A percentile compares a stretch with the other conserved stretches of the same genome.
phyloP scores from a whole-genome alignment of 73 alveolate genomes.

The Breviolum minutum region DNA sequence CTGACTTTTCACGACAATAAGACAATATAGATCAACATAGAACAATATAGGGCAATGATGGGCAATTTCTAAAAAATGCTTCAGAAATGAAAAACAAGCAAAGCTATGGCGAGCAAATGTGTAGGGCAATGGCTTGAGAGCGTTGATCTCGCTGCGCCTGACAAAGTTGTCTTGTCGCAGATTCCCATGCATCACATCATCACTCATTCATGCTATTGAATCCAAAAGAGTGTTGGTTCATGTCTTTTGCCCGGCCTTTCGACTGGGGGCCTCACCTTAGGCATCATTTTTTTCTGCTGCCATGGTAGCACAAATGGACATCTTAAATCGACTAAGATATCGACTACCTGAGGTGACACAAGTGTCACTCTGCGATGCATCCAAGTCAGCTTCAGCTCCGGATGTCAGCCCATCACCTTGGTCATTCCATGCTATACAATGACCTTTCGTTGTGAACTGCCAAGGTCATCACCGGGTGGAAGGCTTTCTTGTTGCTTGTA shows the following conservation, averaged over 20 bases:
- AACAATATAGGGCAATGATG: background rate
- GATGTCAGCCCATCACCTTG: background rate
- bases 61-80: background rate
- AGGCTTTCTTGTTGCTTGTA: background rate
- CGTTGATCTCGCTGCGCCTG: background rate
- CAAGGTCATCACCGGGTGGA: background rate
- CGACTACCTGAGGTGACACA: slow-evolving; percentile 14
- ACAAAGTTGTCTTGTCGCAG: background rate
- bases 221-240: no score
- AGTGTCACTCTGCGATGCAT: background rate
- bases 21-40: background rate
- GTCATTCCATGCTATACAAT: background rate
- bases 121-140: background rate
- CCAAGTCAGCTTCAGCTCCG: slow-evolving; percentile 24
- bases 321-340: background rate
- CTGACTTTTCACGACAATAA: background rate
- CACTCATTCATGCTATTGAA: background rate
- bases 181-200: background rate
- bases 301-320: no score
- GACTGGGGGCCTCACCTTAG: slow-evolving; percentile 15
- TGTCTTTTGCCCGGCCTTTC: background rate
- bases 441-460: background rate
- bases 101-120: no score
- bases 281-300: no score
- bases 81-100: no score